Evolutionary conservation across 2,329 filamentous ascomycete species (phyloP).

Genomic region (Diplocarpon mali): DNA sequence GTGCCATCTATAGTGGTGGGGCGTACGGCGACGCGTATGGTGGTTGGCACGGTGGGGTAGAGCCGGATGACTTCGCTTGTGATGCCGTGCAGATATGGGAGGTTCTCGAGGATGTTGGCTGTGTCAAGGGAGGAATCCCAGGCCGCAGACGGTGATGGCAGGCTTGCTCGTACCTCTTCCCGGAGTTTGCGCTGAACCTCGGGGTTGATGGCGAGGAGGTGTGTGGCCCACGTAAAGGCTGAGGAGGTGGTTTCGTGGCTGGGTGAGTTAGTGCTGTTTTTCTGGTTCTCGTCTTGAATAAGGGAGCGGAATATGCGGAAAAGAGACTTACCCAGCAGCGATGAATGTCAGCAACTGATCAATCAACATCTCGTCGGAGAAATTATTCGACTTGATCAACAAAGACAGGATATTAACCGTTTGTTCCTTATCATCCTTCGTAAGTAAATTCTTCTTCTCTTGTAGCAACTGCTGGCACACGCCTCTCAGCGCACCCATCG

Average conservation of each 20-base stretch:
- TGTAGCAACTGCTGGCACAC: constrained; percentile 52
- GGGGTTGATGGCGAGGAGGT: constrained; percentile 48
- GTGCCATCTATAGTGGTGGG: constrained; percentile 46
- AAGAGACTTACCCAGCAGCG: constrained; percentile 45
- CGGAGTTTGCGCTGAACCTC: constrained; percentile 47
- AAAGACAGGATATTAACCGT: constrained; percentile 68
- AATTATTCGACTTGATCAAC: constrained; percentile 62
- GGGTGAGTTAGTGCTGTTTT: neutral
- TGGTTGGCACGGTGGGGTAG: constrained; percentile 55
- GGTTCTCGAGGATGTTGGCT: constrained; percentile 43
- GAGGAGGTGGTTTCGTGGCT: constrained; percentile 68
- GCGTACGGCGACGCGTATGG: constrained; percentile 45
- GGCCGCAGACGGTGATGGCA: constrained; percentile 30
- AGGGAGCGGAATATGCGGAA: neutral
- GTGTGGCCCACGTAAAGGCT: constrained; percentile 59
- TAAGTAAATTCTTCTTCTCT: constrained; percentile 47
- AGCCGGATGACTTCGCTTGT: constrained; percentile 57
- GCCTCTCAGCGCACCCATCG: constrained; percentile 46
- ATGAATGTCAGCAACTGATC: constrained; percentile 86
- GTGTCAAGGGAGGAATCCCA: constrained; percentile 28
- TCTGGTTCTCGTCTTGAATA: neutral
- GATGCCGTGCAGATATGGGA: constrained; percentile 57
- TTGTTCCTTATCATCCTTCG: constrained; percentile 35
- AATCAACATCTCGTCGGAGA: constrained; percentile 64
- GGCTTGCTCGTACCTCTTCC: constrained; percentile 38